These are phyloP conservation scores for Blastobotrys terrestris DNA, from an alignment of 805 yeast genomes.

Conservation along the genomic window DNA sequence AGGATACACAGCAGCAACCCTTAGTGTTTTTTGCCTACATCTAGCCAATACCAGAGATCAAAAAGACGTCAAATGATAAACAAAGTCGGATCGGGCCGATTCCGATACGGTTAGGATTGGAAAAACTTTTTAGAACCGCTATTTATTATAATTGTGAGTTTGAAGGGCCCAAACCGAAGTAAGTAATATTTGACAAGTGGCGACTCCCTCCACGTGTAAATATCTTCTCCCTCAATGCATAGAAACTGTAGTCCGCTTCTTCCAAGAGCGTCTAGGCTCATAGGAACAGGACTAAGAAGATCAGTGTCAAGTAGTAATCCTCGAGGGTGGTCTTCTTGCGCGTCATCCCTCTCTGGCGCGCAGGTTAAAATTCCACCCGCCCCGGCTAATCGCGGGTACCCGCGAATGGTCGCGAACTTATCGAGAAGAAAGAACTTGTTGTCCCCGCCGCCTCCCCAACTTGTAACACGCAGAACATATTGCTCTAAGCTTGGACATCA, in stretches of 20 bases:
- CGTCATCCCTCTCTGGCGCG: not conserved
- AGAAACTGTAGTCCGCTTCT: not conserved
- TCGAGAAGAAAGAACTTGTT: not conserved
- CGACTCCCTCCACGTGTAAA: not conserved
- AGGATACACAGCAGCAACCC: no score
- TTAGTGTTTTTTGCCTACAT: no score
- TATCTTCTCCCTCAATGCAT: not conserved
- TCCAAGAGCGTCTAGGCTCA: not conserved
- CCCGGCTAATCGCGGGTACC: not conserved
- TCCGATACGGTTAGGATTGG: no score
- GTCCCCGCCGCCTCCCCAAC: not conserved
- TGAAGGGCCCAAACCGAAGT: no score
- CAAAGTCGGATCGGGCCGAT: not conserved
- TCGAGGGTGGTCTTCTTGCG: not conserved
- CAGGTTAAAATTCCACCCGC: not conserved
- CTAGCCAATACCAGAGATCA: no score
- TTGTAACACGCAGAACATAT: not conserved
- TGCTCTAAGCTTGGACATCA: slow-evolving; percentile 6
- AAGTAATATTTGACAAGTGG: no score
- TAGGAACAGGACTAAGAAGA: not conserved
- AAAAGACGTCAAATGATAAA: no score
- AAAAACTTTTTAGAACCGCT: no score
- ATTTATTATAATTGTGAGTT: no score
- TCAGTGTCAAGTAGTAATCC: not conserved
- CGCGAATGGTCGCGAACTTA: not conserved